These are phyloP conservation scores for Aciculosporium take DNA, from an alignment of 2,329 filamentous ascomycete species.

Conservation along the genomic window DNA sequence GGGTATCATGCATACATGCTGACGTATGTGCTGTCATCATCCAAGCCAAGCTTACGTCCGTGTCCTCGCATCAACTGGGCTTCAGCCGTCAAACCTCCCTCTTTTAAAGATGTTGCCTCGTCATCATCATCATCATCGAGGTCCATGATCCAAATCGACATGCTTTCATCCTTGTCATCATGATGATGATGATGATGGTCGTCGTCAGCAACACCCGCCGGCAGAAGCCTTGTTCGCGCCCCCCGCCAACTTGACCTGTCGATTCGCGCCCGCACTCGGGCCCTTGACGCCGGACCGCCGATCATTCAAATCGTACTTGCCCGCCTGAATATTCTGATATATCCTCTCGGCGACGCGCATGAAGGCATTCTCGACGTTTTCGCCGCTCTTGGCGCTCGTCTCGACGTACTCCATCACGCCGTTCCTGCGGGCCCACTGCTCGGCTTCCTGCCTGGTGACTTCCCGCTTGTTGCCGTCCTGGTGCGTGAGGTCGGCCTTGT, in stretches of 20 bases:
- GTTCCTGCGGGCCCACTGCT: conserved; percentile 77
- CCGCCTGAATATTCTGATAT: conserved; percentile 91
- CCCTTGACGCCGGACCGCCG: conserved; percentile 83
- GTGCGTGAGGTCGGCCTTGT: conserved; percentile 74
- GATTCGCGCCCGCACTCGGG: conserved; percentile 33
- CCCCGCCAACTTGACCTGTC: conserved; percentile 31
- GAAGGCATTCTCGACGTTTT: conserved; percentile 87
- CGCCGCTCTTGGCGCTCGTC: conserved; percentile 88
- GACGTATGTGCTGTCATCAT: conserved; percentile 3
- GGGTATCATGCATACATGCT: conserved; percentile 6
- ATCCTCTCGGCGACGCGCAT: conserved; percentile 88
- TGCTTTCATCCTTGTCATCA: no score
- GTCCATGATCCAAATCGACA: neutral
- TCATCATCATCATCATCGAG: neutral
- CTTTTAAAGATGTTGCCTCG: no score
- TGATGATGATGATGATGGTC: no score
- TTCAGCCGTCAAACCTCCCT: no score
- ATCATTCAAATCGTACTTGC: conserved; percentile 89
- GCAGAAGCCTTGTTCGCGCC: conserved; percentile 24
- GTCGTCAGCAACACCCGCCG: conserved; percentile 33
- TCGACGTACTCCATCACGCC: conserved; percentile 88
- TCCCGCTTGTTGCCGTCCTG: conserved; percentile 51
- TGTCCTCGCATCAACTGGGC: neutral
- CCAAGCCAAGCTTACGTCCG: neutral
- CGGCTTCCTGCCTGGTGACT: conserved; percentile 69